Percentiles rank a stretch among this genome's conserved stretches.
Conservation (phyloP, 495 filamentous ascomycete genomes). For the Daldinia decipiens region DNA sequence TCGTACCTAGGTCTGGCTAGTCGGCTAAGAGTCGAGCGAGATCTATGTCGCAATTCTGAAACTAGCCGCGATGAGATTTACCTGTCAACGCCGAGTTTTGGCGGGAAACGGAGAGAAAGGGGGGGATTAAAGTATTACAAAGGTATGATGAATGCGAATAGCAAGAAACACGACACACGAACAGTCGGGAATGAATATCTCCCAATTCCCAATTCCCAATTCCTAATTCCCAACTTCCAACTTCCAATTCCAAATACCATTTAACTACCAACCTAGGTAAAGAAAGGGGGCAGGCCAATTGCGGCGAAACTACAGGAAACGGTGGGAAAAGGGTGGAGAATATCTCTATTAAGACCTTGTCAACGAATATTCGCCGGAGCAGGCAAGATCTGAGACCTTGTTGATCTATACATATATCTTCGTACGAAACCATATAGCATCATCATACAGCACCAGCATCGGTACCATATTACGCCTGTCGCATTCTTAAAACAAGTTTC, state of each 20-base stretch:
- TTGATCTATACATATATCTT: constrained; percentile 38
- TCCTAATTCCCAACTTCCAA: constrained; percentile 25
- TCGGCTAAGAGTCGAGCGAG: constrained; percentile 39
- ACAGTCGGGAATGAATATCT: constrained; percentile 9
- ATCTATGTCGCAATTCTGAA: constrained; percentile 48
- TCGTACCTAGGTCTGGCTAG: constrained; percentile 43
- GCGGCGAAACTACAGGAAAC: constrained; percentile 6
- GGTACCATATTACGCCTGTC: not conserved
- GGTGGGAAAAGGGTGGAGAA: constrained; percentile 32
- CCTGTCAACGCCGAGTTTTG: constrained; percentile 25
- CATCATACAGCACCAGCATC: not conserved
- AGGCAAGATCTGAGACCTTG: constrained; percentile 35
- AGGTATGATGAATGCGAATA: constrained; percentile 40
- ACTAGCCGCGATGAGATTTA: constrained; percentile 37
- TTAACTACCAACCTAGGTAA: not conserved
- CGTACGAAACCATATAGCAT: constrained; percentile 24
- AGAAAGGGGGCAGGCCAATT: constrained; percentile 4
- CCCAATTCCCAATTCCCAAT: constrained; percentile 24
- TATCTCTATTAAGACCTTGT: constrained; percentile 23
- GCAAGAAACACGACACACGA: not conserved
- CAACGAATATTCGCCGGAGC: constrained; percentile 45
- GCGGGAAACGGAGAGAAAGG: not conserved
- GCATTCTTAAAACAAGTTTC: constrained; percentile 38
- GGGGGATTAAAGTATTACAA: constrained; percentile 26
- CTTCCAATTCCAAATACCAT: constrained; percentile 30